These are phyloP conservation scores for Podaxis pistillaris DNA, from an alignment of 768 basidiomycete species.

Conservation along the genomic window DNA sequence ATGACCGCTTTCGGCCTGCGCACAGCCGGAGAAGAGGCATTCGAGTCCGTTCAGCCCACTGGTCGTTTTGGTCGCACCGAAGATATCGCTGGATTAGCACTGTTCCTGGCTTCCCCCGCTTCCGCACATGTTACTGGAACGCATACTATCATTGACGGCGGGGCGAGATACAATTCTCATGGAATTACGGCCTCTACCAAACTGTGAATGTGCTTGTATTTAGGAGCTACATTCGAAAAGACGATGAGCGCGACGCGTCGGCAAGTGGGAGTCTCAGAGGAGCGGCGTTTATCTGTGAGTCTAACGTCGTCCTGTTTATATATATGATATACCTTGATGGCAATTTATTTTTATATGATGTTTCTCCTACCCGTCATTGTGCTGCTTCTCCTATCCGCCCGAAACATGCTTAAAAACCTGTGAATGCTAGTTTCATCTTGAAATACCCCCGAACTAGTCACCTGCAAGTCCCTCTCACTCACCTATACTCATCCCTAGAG, in stretches of 20 bases:
- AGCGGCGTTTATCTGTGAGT: background rate
- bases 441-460: background rate
- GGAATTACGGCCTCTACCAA: constrained; percentile 1
- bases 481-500: background rate
- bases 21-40: constrained; percentile 47
- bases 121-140: constrained; percentile 73
- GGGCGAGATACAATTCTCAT: constrained; percentile 1
- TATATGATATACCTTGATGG: background rate
- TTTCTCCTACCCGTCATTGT: background rate
- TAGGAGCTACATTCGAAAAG: too few species aligned
- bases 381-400: background rate
- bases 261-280: too few species aligned
- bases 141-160: constrained; percentile 55
- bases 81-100: constrained; percentile 70
- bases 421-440: background rate
- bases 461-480: background rate
- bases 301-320: background rate
- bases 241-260: too few species aligned
- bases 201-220: background rate
- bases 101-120: constrained; percentile 72
- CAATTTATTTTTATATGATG: constrained; percentile 4
- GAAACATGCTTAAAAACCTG: background rate
- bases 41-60: constrained; percentile 61
- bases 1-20: constrained; percentile 79
- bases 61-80: constrained; percentile 63